Evolutionary conservation across 1,284 basidiomycete genomes (phyloP).

Genomic region (Apiotrichum porosum): DNA sequence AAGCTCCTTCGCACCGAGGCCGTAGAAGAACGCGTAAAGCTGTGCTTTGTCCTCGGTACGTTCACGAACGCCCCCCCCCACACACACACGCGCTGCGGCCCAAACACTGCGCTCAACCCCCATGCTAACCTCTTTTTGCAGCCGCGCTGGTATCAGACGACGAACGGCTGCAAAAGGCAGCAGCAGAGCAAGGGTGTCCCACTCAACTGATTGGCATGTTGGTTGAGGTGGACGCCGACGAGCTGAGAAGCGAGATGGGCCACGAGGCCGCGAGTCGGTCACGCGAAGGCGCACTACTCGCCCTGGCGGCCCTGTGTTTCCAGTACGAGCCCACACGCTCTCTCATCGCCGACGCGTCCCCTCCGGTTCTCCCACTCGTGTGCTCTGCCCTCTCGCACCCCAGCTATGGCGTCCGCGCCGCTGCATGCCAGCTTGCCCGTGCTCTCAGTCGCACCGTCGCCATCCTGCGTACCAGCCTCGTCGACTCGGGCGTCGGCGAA

Average conservation of each 20-base stretch:
- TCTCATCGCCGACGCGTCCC: slow-evolving; percentile 57
- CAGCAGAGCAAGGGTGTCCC: slow-evolving; percentile 32
- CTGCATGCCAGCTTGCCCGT: slow-evolving; percentile 77
- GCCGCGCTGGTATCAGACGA: slow-evolving; percentile 69
- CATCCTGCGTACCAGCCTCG: slow-evolving; percentile 71
- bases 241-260: slow-evolving; percentile 54
- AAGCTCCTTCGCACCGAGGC: slow-evolving; percentile 32
- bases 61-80: background rate
- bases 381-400: slow-evolving; percentile 58
- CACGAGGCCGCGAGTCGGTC: slow-evolving; percentile 36
- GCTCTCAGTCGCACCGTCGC: slow-evolving; percentile 70
- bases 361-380: slow-evolving; percentile 55
- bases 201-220: slow-evolving; percentile 23
- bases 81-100: background rate
- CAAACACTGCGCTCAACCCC: background rate
- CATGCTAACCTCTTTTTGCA: no score
- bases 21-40: slow-evolving; percentile 35
- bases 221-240: slow-evolving; percentile 51
- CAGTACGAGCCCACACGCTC: slow-evolving; percentile 66
- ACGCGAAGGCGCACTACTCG: slow-evolving; percentile 61
- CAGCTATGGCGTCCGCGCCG: slow-evolving; percentile 70
- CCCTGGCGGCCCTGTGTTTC: slow-evolving; percentile 64
- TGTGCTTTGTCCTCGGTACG: slow-evolving; percentile 67
- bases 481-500: slow-evolving; percentile 72
- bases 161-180: slow-evolving; percentile 55